phyloP scores from a whole-genome alignment of 495 filamentous ascomycete genomes.

The Xylaria flabelliformis region DNA sequence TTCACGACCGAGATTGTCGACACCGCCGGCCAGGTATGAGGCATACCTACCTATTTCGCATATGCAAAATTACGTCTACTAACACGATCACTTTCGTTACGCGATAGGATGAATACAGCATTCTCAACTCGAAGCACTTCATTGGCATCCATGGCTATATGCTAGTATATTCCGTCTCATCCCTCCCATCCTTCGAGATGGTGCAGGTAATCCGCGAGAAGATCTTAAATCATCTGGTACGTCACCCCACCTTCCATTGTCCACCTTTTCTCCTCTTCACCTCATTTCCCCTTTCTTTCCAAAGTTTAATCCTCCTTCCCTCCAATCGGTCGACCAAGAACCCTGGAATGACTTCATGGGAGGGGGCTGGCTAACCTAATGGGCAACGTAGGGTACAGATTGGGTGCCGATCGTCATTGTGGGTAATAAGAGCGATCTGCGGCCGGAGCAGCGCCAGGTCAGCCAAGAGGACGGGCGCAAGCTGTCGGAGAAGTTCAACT shows the following conservation, averaged over 20 bases:
- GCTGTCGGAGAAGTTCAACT: conserved; percentile 83
- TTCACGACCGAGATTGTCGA: conserved; percentile 98
- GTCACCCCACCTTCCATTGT: conserved; percentile 37
- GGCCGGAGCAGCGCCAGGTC: conserved; percentile 91
- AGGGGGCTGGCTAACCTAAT: conserved; percentile 14
- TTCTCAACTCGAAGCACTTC: conserved; percentile 97
- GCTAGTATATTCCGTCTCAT: conserved; percentile 94
- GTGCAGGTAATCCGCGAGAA: conserved; percentile 93
- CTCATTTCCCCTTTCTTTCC: conserved; percentile 34
- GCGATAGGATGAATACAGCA: conserved; percentile 92
- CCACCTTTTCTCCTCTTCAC: neutral
- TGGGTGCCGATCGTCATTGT: conserved; percentile 93
- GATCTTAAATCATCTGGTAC: conserved; percentile 93
- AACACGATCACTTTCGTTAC: neutral
- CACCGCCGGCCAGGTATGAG: conserved; percentile 90
- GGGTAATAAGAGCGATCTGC: conserved; percentile 95
- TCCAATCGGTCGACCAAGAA: conserved; percentile 12
- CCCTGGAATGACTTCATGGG: conserved; percentile 20
- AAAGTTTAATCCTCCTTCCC: neutral
- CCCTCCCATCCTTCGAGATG: conserved; percentile 95
- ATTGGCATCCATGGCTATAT: conserved; percentile 99
- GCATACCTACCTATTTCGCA: neutral
- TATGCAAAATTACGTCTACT: neutral
- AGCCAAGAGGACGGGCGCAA: conserved; percentile 80
- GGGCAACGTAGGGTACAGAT: conserved; percentile 76